Conservation (phyloP, 192 early-diverging fungal genomes). For the Rhizophlyctis rosea region DNA sequence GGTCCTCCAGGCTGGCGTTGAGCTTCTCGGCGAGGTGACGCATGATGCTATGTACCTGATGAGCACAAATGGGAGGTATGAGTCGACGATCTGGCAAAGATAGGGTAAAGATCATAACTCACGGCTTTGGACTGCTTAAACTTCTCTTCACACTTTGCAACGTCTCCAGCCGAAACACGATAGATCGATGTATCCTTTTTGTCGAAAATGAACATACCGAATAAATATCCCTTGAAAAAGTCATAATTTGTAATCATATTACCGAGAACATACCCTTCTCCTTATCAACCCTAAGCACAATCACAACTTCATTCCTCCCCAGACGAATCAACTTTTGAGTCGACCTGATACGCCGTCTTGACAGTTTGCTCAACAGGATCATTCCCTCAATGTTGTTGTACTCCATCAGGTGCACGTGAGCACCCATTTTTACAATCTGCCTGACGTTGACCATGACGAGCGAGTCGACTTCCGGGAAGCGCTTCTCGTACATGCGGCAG, state of each 20-base stretch:
- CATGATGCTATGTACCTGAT: conserved; percentile 72
- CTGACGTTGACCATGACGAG: conserved; percentile 97
- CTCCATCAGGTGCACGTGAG: conserved; percentile 90
- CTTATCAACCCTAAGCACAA: conserved; percentile 92
- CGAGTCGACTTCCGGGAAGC: conserved; percentile 90
- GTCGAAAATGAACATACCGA: background rate
- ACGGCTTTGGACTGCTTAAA: conserved; percentile 91
- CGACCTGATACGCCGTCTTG: conserved; percentile 91
- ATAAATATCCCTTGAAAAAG: background rate
- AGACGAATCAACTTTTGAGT: conserved; percentile 94
- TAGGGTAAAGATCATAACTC: background rate
- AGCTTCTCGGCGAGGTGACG: conserved; percentile 85
- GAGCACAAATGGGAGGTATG: conserved; percentile 1
- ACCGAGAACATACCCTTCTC: too few relatives aligned
- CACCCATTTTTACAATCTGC: conserved; percentile 92
- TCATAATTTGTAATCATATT: too few relatives aligned
- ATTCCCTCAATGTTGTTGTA: conserved; percentile 98
- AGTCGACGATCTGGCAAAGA: conserved; percentile 26
- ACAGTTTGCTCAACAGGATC: conserved; percentile 91
- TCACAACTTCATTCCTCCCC: conserved; percentile 88
- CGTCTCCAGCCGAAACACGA: conserved; percentile 89
- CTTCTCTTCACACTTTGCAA: conserved; percentile 85
- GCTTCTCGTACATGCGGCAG: conserved; percentile 93
- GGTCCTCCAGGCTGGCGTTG: conserved; percentile 73
- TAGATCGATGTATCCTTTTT: conserved; percentile 93